Percentiles rank a stretch among this genome's conserved stretches.
phyloP scores from a whole-genome alignment of 495 filamentous ascomycete genomes.

The Trichoderma reesei region DNA sequence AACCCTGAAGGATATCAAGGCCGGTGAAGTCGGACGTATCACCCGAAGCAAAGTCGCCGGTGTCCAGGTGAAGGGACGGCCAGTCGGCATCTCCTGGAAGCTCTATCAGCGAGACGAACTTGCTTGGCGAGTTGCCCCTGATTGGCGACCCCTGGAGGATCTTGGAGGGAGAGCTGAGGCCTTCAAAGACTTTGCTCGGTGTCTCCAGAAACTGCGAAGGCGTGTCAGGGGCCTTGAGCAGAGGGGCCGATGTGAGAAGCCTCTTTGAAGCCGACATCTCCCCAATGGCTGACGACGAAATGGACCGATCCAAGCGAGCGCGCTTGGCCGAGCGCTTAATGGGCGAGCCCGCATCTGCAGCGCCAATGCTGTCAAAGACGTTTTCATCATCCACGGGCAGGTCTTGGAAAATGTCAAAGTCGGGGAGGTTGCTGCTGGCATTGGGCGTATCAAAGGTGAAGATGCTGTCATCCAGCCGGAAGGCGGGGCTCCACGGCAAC shows the following conservation, averaged over 20 bases:
- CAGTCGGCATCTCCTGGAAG: constrained; percentile 42
- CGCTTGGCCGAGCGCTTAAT: constrained; percentile 63
- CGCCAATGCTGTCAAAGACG: constrained; percentile 31
- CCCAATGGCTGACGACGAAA: constrained; percentile 50
- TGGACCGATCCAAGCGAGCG: constrained; percentile 46
- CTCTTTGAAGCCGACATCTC: constrained; percentile 50
- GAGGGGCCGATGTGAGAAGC: constrained; percentile 34
- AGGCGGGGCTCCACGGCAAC: constrained; percentile 68
- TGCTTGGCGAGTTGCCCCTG: constrained; percentile 33
- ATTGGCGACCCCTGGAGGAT: constrained; percentile 42
- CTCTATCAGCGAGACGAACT: constrained; percentile 35
- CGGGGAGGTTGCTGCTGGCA: constrained; percentile 39
- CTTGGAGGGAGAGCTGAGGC: constrained; percentile 36
- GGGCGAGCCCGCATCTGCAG: constrained; percentile 58
- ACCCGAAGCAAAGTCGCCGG: constrained; percentile 45
- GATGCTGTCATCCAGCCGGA: constrained; percentile 45
- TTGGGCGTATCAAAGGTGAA: constrained; percentile 38
- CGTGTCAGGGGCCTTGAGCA: constrained; percentile 35
- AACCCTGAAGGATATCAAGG: constrained; percentile 79
- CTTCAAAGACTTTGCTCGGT: constrained; percentile 45
- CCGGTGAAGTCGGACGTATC: constrained; percentile 29
- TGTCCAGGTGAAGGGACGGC: constrained; percentile 40
- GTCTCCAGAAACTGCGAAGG: constrained; percentile 35
- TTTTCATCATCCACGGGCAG: constrained; percentile 31
- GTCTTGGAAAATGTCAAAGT: constrained; percentile 70